Conservation (phyloP, 805 yeast genomes). For the Yamadazyma takamatsuzukensis region DNA sequence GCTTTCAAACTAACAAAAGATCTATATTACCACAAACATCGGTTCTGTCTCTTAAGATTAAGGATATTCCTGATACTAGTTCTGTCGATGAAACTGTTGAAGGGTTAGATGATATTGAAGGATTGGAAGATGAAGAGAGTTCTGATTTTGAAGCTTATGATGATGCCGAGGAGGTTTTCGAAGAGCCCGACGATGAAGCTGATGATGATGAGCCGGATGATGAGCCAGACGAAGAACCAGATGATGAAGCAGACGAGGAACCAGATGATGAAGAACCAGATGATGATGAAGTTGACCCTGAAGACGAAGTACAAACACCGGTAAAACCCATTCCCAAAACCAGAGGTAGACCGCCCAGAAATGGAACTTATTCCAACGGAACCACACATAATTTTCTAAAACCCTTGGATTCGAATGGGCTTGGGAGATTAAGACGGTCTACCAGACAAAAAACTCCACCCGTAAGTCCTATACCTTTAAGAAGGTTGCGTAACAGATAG, state of each 20-base stretch:
- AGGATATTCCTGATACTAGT: neutral
- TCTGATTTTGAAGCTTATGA: slow-evolving; percentile 1
- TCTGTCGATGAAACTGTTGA: no score
- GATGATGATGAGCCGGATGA: slow-evolving; percentile 17
- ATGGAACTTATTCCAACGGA: no score
- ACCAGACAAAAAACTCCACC: no score
- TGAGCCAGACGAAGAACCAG: slow-evolving; percentile 12
- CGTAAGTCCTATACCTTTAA: no score
- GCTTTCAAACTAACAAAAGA: slow-evolving; percentile 15
- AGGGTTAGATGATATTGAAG: neutral
- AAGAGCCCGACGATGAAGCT: slow-evolving; percentile 12
- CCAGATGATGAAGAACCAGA: slow-evolving; percentile 10
- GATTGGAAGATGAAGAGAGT: slow-evolving; percentile 1
- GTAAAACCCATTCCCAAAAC: no score
- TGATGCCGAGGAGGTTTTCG: slow-evolving; percentile 3
- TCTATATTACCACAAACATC: slow-evolving; percentile 1
- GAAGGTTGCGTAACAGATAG: no score
- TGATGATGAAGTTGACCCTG: slow-evolving; percentile 8
- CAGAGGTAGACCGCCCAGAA: no score
- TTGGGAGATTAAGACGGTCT: neutral
- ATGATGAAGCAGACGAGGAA: slow-evolving; percentile 13
- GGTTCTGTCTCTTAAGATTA: neutral
- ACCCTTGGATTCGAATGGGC: no score
- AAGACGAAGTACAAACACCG: slow-evolving; percentile 12
- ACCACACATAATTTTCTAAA: no score